A percentile compares a stretch with the other conserved stretches of the same genome.
phyloP scores from a whole-genome alignment of 1,284 basidiomycete species.

The Cryptococcus amylolentus region DNA sequence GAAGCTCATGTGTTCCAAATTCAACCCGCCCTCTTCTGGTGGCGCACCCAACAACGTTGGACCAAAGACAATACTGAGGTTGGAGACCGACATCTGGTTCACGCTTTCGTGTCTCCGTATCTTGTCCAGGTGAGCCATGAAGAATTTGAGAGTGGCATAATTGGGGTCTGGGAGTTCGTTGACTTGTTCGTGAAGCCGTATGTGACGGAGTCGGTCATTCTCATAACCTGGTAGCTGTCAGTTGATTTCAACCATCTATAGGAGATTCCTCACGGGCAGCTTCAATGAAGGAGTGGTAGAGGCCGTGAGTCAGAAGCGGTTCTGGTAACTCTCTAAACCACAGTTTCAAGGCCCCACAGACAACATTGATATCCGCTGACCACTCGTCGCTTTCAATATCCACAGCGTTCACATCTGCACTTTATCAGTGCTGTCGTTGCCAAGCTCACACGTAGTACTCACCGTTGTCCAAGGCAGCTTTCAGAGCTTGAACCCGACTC shows the following conservation, averaged over 20 bases:
- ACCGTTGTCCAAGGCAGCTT: constrained; percentile 83
- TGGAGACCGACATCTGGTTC: constrained; percentile 92
- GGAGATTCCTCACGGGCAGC: constrained; percentile 71
- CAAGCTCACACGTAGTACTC: constrained; percentile 20
- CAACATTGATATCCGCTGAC: constrained; percentile 91
- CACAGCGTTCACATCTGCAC: constrained; percentile 73
- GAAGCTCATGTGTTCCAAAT: constrained; percentile 59
- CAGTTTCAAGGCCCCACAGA: constrained; percentile 86
- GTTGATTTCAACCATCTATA: not conserved
- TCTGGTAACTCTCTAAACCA: constrained; percentile 97
- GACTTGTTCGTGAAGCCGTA: constrained; percentile 90
- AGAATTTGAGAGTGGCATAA: constrained; percentile 93
- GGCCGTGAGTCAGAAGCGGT: constrained; percentile 76
- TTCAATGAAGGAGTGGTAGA: constrained; percentile 91
- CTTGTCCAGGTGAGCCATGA: constrained; percentile 91
- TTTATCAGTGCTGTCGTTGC: not conserved
- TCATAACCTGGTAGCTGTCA: constrained; percentile 65
- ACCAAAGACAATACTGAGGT: constrained; percentile 95
- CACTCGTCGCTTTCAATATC: constrained; percentile 85
- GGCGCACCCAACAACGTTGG: constrained; percentile 80
- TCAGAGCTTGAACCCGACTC: constrained; percentile 79
- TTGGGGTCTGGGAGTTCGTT: constrained; percentile 97
- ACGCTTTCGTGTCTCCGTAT: constrained; percentile 67
- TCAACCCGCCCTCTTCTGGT: constrained; percentile 51
- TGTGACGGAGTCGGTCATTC: constrained; percentile 87